Percentiles rank a stretch among this genome's conserved stretches.
Conservation (phyloP, 2,329 filamentous ascomycete species). For the Ophiostoma montium region DNA sequence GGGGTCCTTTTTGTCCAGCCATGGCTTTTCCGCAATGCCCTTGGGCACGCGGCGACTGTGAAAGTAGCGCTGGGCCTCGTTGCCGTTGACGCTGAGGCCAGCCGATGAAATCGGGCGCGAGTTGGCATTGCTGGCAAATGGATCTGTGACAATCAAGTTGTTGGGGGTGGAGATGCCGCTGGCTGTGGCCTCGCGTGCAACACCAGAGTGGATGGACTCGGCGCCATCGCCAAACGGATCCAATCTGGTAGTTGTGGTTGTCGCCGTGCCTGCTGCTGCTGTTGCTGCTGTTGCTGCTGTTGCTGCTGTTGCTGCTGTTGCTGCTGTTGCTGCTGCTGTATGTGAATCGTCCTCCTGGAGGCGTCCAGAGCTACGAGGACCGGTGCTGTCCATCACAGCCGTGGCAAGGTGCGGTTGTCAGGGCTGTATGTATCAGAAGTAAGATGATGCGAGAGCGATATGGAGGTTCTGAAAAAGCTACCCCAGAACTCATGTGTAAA, state of each 20-base stretch:
- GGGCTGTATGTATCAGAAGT: background rate
- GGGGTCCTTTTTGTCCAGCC: conserved; percentile 51
- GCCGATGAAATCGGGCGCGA: conserved; percentile 23
- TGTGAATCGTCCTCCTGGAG: background rate
- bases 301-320: background rate
- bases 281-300: background rate
- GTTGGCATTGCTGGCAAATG: conserved; percentile 30
- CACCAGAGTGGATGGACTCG: conserved; percentile 19
- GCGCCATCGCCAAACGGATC: conserved; percentile 28
- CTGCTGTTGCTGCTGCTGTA: background rate
- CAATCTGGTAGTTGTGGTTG: conserved; percentile 10
- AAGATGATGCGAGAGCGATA: too few species aligned
- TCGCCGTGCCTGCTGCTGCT: background rate
- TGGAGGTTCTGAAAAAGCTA: too few species aligned
- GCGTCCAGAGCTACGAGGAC: background rate
- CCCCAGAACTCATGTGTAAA: background rate
- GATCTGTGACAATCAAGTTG: conserved; percentile 21
- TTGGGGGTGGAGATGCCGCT: conserved; percentile 15
- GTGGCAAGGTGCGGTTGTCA: background rate
- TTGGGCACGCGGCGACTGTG: conserved; percentile 60
- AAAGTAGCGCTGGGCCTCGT: conserved; percentile 45
- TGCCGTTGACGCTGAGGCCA: conserved; percentile 24
- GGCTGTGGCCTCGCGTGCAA: conserved; percentile 2
- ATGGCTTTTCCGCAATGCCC: conserved; percentile 61
- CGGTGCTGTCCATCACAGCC: background rate